These are phyloP conservation scores for Quillaja saponaria DNA, from an alignment of 306 rosid genomes.

Conservation along the genomic window DNA sequence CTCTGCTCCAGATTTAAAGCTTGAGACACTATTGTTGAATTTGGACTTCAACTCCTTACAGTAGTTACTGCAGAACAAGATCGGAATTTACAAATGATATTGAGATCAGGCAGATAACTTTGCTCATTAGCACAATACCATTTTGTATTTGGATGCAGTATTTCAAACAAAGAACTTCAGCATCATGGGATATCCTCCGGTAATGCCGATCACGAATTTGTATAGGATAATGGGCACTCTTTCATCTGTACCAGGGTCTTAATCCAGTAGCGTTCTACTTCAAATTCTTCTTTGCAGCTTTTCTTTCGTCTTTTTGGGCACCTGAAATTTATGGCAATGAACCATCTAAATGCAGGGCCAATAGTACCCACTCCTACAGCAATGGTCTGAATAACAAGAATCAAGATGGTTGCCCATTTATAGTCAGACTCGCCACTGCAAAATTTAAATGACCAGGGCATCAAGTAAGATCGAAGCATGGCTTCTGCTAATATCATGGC, in stretches of 20 bases:
- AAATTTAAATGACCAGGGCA: constrained; percentile 55
- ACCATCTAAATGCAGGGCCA: constrained; percentile 84
- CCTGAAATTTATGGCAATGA: constrained; percentile 55
- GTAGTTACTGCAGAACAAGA: constrained; percentile 34
- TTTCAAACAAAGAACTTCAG: constrained; percentile 35
- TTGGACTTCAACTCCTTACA: constrained; percentile 38
- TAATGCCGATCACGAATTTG: constrained; percentile 36
- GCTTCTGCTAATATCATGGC: constrained; percentile 58
- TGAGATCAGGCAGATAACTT: constrained; percentile 54
- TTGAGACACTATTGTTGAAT: constrained; percentile 23
- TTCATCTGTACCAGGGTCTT: constrained; percentile 43
- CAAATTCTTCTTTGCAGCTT: constrained; percentile 33
- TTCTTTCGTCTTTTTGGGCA: constrained; percentile 44
- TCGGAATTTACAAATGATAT: constrained; percentile 36
- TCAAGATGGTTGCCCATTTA: constrained; percentile 63
- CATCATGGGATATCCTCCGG: constrained; percentile 60
- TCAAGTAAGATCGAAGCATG: constrained; percentile 57
- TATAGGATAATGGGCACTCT: constrained; percentile 53
- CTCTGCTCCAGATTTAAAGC: constrained; percentile 29
- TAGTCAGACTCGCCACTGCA: constrained; percentile 75
- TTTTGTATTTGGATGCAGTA: constrained; percentile 58
- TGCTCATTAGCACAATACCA: constrained; percentile 59
- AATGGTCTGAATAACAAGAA: constrained; percentile 61
- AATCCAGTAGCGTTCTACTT: constrained; percentile 71
- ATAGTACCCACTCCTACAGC: constrained; percentile 75